Evolutionary conservation across 805 yeast species (phyloP), one percentile per base, ranked within the genome.

Genomic region (Yarrowia sp.): DNA sequence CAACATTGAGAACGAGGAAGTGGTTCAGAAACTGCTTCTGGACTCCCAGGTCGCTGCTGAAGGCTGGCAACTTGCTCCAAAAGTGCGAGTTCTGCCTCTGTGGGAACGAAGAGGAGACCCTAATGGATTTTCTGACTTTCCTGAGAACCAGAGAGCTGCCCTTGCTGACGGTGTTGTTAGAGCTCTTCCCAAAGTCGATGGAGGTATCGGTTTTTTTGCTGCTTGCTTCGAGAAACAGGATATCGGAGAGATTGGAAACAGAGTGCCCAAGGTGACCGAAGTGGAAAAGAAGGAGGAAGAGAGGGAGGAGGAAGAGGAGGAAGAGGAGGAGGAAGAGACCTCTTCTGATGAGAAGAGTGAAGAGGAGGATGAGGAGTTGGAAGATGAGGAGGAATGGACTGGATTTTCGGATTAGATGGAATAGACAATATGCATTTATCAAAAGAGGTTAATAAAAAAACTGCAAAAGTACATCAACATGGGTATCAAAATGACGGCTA

Each of bases 141-240:
- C 67, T 7, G 77, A 11, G 76, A 80, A 38, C 79, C 76, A 14
- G 79, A 81, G 50, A 41, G 73, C 72, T 1, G 71, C 26, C 12
- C 75, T 91, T 61, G 97, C 97, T 0, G 92, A 88, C 0, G 94
- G 95, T 0, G 93, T 98, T 79, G 87, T 95, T 0, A 82, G 99
- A 72, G 89, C 93, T 0, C 79, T 87, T 52, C 97, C 98, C 0
- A 88, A 86, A 71, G 89, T 85, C 53, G 99, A 95, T 77, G 99
- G 98, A 40, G 99, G 99, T n/a, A 95, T 95, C 74, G 99, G 99
- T 0, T 95, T 95, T 76, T 95, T 95, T 79, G 98, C 98, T 0
- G 98, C 93, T 0, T 88, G 95, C 69, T 94, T 95, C 76, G 90
- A 59, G 43, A 59, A 59, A 19, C 36, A 9, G 40, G 59, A 53